Evolutionary conservation across 106 monocot genomes (phyloP).

Genomic region (Allium sativum): DNA sequence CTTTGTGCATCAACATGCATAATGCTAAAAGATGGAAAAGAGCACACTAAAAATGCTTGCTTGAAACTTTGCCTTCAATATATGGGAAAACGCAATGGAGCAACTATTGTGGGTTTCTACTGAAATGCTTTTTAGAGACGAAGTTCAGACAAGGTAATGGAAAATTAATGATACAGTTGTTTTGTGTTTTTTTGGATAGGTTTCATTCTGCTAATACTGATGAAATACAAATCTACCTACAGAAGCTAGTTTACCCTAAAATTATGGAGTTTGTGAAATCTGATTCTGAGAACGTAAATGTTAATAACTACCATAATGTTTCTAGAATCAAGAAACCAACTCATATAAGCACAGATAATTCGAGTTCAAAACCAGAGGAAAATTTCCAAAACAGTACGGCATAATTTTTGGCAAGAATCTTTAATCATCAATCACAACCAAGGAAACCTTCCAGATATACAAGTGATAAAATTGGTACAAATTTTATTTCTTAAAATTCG

Average conservation of each 20-base stretch:
- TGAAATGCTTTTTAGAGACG: constrained; percentile 62
- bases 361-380: no score
- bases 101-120: constrained; percentile 43
- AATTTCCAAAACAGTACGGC: no score
- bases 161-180: constrained; percentile 60
- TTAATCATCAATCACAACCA: no score
- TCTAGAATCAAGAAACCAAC: no score
- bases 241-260: constrained; percentile 44
- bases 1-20: no score
- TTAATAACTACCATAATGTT: no score
- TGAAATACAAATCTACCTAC: constrained; percentile 38
- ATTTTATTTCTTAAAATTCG: no score
- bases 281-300: constrained; percentile 75
- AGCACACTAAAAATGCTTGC: constrained; percentile 64
- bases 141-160: constrained; percentile 50
- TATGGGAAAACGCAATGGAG: constrained; percentile 60
- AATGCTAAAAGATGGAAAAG: constrained; percentile 77
- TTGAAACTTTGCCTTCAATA: constrained; percentile 66
- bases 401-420: no score
- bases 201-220: constrained; percentile 47
- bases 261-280: constrained; percentile 44
- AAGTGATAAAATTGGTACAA: no score
- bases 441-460: no score
- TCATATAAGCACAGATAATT: no score
- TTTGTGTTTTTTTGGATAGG: constrained; percentile 59